These are phyloP conservation scores for Sarcocystis neurona DNA, from an alignment of 169 alveolate genomes.

Conservation along the genomic window DNA sequence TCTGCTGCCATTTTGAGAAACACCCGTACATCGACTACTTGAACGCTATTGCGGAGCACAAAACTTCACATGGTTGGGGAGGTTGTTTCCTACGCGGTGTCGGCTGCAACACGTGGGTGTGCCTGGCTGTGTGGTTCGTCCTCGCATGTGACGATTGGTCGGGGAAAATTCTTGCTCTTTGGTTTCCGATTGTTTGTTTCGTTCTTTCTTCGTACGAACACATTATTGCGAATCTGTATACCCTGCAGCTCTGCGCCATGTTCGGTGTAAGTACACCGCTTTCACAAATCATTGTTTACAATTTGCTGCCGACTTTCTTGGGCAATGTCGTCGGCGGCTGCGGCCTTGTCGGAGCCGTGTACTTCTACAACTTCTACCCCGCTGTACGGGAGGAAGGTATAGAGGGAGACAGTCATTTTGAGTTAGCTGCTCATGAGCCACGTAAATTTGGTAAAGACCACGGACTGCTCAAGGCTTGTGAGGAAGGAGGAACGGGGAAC, in stretches of 20 bases:
- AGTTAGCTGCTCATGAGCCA: too few relatives aligned
- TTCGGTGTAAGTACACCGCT: neutral
- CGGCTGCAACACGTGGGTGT: slow-evolving; percentile 50
- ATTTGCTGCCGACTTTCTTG: slow-evolving; percentile 28
- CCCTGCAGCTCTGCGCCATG: slow-evolving; percentile 21
- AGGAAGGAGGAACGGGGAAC: too few relatives aligned
- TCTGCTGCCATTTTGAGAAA: slow-evolving; percentile 23
- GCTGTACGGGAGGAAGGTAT: too few relatives aligned
- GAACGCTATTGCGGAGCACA: neutral
- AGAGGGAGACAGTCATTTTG: too few relatives aligned
- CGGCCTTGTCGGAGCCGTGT: slow-evolving; percentile 45
- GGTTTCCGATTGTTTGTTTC: slow-evolving; percentile 53
- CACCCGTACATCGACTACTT: slow-evolving; percentile 23
- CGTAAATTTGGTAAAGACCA: too few relatives aligned
- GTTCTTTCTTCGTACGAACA: slow-evolving; percentile 53
- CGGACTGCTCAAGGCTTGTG: too few relatives aligned
- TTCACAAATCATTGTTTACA: neutral
- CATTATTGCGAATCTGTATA: slow-evolving; percentile 40
- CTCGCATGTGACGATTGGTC: slow-evolving; percentile 47
- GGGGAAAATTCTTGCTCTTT: slow-evolving; percentile 25
- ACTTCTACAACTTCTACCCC: slow-evolving; percentile 56
- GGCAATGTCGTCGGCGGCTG: slow-evolving; percentile 57
- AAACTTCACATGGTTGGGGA: neutral
- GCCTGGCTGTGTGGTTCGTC: slow-evolving; percentile 56
- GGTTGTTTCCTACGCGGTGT: slow-evolving; percentile 21